Evolutionary conservation across 2,329 filamentous ascomycete species (phyloP), one percentile per base, ranked within the genome.

Genomic region (Phialocephala sp.): DNA sequence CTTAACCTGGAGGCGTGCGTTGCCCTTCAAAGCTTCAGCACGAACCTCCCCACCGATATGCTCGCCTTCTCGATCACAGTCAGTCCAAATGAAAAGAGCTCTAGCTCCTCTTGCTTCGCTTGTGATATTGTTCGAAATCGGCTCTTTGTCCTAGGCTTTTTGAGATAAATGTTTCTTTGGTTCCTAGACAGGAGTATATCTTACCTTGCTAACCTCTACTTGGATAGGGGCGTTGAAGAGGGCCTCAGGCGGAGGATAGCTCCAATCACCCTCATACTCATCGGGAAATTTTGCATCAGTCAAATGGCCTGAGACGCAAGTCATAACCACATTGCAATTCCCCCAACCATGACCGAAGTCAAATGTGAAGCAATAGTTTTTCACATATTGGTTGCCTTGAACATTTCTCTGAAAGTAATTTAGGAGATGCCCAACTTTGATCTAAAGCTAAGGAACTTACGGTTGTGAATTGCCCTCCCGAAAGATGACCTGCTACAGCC

Each of bases 11-110:
- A 99, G 88, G 1, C 82, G 82, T 11, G 84, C 79, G 69, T 97
- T 98, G 11, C 87, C 89, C 73, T 88, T 88, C 56, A 84, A 82
- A 5, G 95, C 95, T 65, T 94, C 90, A 60, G 91, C 86, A 54
- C 93, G 89, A 67, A 99, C 94, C 77, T 99, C 94, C 45, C 91
- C 85, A 8, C 95, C 95, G 71, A 99, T 99, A 76, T 98, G 91
- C 77, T 99, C 95, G 41, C 95, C 95, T 83, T 99, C 95, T 63
- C 94, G 89, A 82, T 99, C 95, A 79, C 95, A 98, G 84, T 99
- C 95, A 0, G 95, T 99, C 95, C 95, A 99, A 72, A 99, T 97
- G 78, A 96, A 94, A 37, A 99, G 83, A 14, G 89, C 87, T 63
- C 84, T 86, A n/a, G 89, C 85, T 75, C 86, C 85, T 66, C 85